Percentiles rank a stretch among this genome's conserved stretches.
phyloP scores from a whole-genome alignment of 2,329 filamentous ascomycete species.

The Fusarium transvaalense region DNA sequence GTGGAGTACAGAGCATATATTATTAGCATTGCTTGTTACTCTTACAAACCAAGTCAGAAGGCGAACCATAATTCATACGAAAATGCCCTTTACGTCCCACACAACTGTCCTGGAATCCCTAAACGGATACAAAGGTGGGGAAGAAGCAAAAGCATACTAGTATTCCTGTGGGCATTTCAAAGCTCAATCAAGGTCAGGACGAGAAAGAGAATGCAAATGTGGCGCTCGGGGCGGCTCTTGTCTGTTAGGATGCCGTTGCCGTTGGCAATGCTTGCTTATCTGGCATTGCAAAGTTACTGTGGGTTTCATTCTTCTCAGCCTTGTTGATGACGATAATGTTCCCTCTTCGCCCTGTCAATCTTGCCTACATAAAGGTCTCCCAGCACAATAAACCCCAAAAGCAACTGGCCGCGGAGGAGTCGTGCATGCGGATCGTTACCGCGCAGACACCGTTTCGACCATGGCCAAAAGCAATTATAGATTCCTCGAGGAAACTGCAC shows the following conservation, averaged over 20 bases:
- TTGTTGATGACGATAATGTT: slow-evolving; percentile 12
- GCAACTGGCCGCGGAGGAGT: neutral
- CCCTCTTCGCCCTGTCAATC: slow-evolving; percentile 24
- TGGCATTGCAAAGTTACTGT: slow-evolving; percentile 1
- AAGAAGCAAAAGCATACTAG: neutral
- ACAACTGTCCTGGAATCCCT: neutral
- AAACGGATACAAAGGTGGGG: neutral
- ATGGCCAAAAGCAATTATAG: slow-evolving; percentile 51
- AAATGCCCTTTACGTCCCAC: neutral
- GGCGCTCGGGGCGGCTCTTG: slow-evolving; percentile 18
- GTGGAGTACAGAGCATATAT: slow-evolving; percentile 19
- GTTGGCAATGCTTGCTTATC: slow-evolving; percentile 10
- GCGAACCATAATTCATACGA: slow-evolving; percentile 5
- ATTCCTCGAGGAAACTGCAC: slow-evolving; percentile 50
- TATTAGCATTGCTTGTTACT: slow-evolving; percentile 1
- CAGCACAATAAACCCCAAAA: neutral
- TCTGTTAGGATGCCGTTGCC: slow-evolving; percentile 26
- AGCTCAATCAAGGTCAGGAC: neutral
- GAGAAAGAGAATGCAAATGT: neutral
- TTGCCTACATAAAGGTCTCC: slow-evolving; percentile 1
- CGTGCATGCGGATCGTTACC: slow-evolving; percentile 26
- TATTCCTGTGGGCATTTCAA: neutral
- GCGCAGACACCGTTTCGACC: slow-evolving; percentile 14
- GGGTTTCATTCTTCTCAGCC: slow-evolving; percentile 4
- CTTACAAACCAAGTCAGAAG: slow-evolving; percentile 15